phyloP scores from a whole-genome alignment of 2,329 filamentous ascomycete species.

The Arthrocladium fulminans region DNA sequence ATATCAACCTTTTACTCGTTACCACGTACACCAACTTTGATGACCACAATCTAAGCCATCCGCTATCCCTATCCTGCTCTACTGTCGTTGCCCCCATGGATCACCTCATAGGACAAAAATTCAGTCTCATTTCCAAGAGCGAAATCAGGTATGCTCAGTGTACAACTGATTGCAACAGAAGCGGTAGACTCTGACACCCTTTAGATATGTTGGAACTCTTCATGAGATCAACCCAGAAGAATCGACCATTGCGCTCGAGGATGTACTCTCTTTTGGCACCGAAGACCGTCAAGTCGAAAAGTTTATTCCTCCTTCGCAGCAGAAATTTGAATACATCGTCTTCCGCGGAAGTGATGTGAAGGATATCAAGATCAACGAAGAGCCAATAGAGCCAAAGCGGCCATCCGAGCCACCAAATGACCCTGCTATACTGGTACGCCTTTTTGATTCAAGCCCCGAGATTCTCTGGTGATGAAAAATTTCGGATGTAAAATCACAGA shows the following conservation, averaged over 20 bases:
- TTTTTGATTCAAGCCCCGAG: conserved; percentile 8
- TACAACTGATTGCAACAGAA: not conserved
- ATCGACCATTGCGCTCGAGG: conserved; percentile 92
- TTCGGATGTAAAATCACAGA: conserved; percentile 88
- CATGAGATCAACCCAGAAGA: conserved; percentile 98
- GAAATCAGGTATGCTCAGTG: conserved; percentile 66
- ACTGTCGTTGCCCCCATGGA: conserved; percentile 32
- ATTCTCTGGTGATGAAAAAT: conserved; percentile 72
- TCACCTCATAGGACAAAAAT: conserved; percentile 58
- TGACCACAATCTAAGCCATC: conserved; percentile 16
- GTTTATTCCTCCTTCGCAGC: conserved; percentile 74
- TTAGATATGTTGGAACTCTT: conserved; percentile 86
- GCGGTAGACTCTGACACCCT: conserved; percentile 24
- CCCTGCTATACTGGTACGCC: conserved; percentile 94
- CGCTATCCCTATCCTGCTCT: conserved; percentile 20
- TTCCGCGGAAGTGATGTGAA: conserved; percentile 98
- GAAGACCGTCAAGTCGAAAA: conserved; percentile 78
- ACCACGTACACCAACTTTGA: not conserved
- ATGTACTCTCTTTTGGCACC: conserved; percentile 89
- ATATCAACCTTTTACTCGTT: not conserved
- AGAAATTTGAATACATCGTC: conserved; percentile 96
- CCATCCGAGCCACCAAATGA: conserved; percentile 65
- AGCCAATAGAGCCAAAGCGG: conserved; percentile 61
- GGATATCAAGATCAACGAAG: conserved; percentile 86
- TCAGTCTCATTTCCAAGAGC: conserved; percentile 94